Evolutionary conservation across 78 protist genomes (phyloP).

Genomic region (Goniomonas avonlea): DNA sequence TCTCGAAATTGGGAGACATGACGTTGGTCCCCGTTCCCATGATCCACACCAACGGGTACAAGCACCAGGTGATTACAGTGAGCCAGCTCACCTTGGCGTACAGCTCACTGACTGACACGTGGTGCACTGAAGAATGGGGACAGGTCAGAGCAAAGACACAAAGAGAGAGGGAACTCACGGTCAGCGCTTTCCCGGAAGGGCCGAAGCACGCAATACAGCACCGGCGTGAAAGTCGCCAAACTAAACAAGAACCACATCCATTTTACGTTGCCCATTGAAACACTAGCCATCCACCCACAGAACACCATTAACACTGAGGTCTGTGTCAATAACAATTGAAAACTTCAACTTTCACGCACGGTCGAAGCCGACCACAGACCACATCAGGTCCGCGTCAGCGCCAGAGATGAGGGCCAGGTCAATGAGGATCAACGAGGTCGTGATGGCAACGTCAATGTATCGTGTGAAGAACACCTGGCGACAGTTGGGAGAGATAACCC

Average conservation of each 20-base stretch:
- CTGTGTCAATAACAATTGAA: no score
- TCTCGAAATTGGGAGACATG: constrained; percentile 25
- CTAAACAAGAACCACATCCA: constrained; percentile 10
- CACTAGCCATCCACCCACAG: neutral
- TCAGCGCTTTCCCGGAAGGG: no score
- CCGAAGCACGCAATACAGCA: no score
- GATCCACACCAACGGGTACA: constrained; percentile 15
- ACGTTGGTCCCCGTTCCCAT: neutral
- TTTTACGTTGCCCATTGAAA: constrained; percentile 10
- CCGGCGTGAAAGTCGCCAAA: neutral
- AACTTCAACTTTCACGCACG: no score
- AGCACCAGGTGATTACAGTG: constrained; percentile 12
- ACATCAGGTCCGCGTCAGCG: no score
- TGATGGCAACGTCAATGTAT: neutral
- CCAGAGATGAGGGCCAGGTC: neutral
- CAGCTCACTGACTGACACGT: neutral
- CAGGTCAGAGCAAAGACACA: neutral
- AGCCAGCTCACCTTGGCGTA: neutral
- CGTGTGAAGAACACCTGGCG: constrained; percentile 17
- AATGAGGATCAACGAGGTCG: neutral
- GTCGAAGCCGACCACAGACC: no score
- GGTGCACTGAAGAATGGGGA: neutral
- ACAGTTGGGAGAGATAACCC: constrained; percentile 18
- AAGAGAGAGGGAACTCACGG: constrained; percentile 8
- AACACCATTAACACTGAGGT: neutral